Conservation (phyloP, 2,329 filamentous ascomycete genomes). For the Aurifilum marmelostoma region DNA sequence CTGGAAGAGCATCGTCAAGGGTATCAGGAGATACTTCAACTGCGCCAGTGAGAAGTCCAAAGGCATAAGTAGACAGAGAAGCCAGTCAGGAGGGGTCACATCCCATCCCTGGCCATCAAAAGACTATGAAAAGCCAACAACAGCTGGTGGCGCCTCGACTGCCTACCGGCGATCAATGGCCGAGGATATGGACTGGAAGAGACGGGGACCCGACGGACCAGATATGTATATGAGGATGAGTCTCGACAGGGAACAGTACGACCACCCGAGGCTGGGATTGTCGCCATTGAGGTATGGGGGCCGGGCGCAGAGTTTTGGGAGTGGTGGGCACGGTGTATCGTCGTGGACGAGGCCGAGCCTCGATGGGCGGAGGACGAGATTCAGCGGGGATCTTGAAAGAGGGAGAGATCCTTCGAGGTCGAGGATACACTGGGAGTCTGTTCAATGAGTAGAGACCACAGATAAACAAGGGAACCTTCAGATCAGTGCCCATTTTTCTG, state of each 20-base stretch:
- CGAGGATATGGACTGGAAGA: slow-evolving; percentile 23
- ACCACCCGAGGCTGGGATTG: slow-evolving; percentile 21
- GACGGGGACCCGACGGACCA: slow-evolving; percentile 15
- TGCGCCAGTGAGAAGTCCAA: not conserved
- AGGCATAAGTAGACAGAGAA: not conserved
- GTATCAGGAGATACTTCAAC: not conserved
- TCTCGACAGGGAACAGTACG: slow-evolving; percentile 21
- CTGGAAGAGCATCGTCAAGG: slow-evolving; percentile 19
- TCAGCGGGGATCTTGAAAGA: slow-evolving; percentile 30
- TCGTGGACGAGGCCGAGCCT: slow-evolving; percentile 26
- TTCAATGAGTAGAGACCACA: not conserved
- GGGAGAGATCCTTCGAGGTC: slow-evolving; percentile 21
- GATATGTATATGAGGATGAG: slow-evolving; percentile 21
- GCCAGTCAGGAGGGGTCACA: not conserved
- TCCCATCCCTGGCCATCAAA: slow-evolving; percentile 14
- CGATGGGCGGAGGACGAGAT: slow-evolving; percentile 26
- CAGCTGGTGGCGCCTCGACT: slow-evolving; percentile 21
- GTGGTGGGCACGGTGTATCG: slow-evolving; percentile 23
- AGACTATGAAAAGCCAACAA: slow-evolving; percentile 20
- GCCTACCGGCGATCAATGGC: slow-evolving; percentile 18
- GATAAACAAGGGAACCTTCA: not conserved
- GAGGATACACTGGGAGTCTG: slow-evolving; percentile 11
- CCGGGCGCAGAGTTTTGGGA: slow-evolving; percentile 28
- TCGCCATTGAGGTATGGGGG: slow-evolving; percentile 27
- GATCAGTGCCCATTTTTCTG: not conserved